Conservation (phyloP, 768 basidiomycete genomes). For the Podaxis carcinomalis region DNA sequence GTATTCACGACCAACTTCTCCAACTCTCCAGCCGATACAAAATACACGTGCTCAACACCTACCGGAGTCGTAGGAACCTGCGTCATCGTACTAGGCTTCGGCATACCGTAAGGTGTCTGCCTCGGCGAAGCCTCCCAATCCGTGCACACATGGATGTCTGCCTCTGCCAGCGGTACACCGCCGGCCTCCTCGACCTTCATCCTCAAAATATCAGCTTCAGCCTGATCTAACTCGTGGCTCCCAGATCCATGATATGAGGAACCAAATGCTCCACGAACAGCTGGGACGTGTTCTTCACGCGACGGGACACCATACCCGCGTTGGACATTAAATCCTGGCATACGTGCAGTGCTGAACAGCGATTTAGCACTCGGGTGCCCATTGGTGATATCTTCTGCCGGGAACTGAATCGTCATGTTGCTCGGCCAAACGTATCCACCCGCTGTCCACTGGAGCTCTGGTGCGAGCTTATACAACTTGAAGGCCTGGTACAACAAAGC, state of each 20-base stretch:
- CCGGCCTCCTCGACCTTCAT: constrained; percentile 63
- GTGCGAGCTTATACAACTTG: constrained; percentile 69
- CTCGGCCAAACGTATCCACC: constrained; percentile 81
- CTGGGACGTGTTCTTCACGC: constrained; percentile 22
- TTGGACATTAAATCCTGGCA: constrained; percentile 17
- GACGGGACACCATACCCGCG: constrained; percentile 16
- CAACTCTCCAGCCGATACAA: constrained; percentile 60
- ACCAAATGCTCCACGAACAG: constrained; percentile 43
- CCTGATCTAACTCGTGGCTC: constrained; percentile 16
- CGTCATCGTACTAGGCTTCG: constrained; percentile 23
- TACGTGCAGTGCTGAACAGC: constrained; percentile 16
- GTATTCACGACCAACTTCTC: constrained; percentile 75
- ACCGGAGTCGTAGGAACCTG: constrained; percentile 33
- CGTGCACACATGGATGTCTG: constrained; percentile 58
- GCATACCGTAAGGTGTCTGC: constrained; percentile 1
- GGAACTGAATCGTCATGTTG: constrained; percentile 64
- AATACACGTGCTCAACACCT: constrained; percentile 66
- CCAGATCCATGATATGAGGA: neutral
- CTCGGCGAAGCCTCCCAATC: constrained; percentile 26
- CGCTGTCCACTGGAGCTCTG: constrained; percentile 77
- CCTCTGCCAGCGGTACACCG: constrained; percentile 57
- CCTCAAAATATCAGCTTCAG: constrained; percentile 40
- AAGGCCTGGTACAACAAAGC: constrained; percentile 72
- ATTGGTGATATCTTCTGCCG: constrained; percentile 35
- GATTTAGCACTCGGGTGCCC: constrained; percentile 12